Percentiles rank a stretch among this genome's conserved stretches.
These are phyloP conservation scores for Verticillium isaacii DNA, from an alignment of 2,329 filamentous ascomycete genomes.

Conservation along the genomic window DNA sequence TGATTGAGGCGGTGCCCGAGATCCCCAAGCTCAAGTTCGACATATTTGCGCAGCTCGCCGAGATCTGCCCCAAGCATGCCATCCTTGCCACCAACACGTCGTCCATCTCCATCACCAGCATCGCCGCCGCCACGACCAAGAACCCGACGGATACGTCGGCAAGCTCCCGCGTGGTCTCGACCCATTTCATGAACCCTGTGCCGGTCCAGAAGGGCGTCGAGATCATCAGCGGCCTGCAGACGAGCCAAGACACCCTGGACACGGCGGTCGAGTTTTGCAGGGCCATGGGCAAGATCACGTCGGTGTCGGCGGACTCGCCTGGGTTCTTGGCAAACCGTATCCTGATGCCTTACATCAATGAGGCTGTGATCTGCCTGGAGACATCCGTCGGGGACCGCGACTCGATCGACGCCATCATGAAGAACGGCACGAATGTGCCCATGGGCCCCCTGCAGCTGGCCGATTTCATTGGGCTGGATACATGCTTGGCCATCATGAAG, in stretches of 20 bases:
- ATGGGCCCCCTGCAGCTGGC: slow-evolving; percentile 94
- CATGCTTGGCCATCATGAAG: slow-evolving; percentile 95
- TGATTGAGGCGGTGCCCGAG: slow-evolving; percentile 96
- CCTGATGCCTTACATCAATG: slow-evolving; percentile 99
- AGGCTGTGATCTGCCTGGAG: slow-evolving; percentile 93
- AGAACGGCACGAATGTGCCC: slow-evolving; percentile 96
- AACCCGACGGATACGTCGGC: slow-evolving; percentile 76
- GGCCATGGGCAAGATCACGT: slow-evolving; percentile 89
- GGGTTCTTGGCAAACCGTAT: slow-evolving; percentile 97
- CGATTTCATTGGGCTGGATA: slow-evolving; percentile 96
- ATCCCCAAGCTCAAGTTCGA: slow-evolving; percentile 81
- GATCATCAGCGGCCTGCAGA: slow-evolving; percentile 93
- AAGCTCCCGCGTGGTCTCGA: slow-evolving; percentile 85
- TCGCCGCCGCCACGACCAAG: slow-evolving; percentile 78
- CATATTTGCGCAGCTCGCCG: slow-evolving; percentile 79
- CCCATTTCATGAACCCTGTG: slow-evolving; percentile 99
- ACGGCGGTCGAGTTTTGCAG: slow-evolving; percentile 82
- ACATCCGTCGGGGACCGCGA: slow-evolving; percentile 85
- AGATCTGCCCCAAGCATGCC: slow-evolving; percentile 76
- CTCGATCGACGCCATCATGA: slow-evolving; percentile 97
- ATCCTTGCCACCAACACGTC: slow-evolving; percentile 97
- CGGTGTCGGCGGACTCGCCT: slow-evolving; percentile 81
- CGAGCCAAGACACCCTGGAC: slow-evolving; percentile 73
- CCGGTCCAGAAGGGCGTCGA: slow-evolving; percentile 96
- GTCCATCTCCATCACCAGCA: slow-evolving; percentile 96